Percentiles rank a stretch among this genome's conserved stretches.
phyloP scores from a whole-genome alignment of 2,329 filamentous ascomycete genomes.

The Gyromitra esculenta region DNA sequence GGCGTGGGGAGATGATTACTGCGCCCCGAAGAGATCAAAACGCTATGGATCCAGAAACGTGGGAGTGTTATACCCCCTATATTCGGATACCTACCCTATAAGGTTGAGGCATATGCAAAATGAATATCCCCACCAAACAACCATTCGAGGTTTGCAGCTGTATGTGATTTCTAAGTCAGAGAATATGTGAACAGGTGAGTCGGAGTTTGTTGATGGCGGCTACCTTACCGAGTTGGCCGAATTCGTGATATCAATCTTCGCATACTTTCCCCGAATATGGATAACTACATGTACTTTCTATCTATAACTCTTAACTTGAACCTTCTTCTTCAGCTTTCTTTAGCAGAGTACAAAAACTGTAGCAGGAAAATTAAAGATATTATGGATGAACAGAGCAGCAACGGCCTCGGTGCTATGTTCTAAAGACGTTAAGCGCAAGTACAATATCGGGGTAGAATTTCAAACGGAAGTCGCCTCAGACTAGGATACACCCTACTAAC shows the following conservation, averaged over 20 bases:
- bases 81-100: not conserved
- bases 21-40: not conserved
- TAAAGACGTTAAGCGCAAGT: not conserved
- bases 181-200: not conserved
- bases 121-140: not conserved
- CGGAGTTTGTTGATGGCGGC: not conserved
- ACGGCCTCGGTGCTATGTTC: not conserved
- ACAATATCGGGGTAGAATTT: not conserved
- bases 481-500: not conserved
- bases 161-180: not conserved
- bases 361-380: not conserved
- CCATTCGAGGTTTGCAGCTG: not conserved
- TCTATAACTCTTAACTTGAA: not conserved
- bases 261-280: not conserved
- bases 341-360: not conserved
- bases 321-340: not conserved
- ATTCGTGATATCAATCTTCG: not conserved
- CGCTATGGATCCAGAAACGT: not conserved
- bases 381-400: not conserved
- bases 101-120: not conserved
- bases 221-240: not conserved
- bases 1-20: not conserved
- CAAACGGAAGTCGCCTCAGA: not conserved
- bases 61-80: slow-evolving; percentile 5
- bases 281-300: not conserved